Base-by-base conservation (phyloP, 768 basidiomycete species). In the Melanogaster broomeanus region DNA sequence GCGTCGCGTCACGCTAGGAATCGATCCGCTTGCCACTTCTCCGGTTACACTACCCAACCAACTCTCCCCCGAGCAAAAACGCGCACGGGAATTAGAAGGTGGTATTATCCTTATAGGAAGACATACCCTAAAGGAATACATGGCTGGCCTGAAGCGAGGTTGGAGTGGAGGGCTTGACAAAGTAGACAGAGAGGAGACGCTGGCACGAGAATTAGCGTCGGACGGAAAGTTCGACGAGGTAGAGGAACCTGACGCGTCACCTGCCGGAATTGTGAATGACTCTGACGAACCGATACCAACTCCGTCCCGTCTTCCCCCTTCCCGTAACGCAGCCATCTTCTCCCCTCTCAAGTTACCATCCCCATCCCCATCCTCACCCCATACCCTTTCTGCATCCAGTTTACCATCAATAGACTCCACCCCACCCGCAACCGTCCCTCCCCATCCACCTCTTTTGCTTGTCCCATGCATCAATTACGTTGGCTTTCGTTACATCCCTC, bases 101-200 rank as follows among this genome's bases (percentile, higher is more conserved):
- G 96, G 95, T 2, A 78, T 85, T 35, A 78, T 97, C 50, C 74
- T 99, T 50, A 69, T 99, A 27, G 97, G 97, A 4, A 82, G 97
- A 44, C 84, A 90, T 31, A 89, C 92, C 1, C 80, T 96, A 71
- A 99, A 98, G 73, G 97, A 99, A 72, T 98, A 90, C 68, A 83
- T 98, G 82, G 78, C 84, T 48, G 97, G 96, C 3, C 65, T 98
- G 37, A 82, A 79, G 63, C 77, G 80, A 48, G 97, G 97, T 2
- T 99, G 91, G 90, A 83, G 86, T 18, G 84, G 85, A 25, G 76
- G 82, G 1, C 67, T 92, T 28, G 78, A 85, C 42, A 79, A 80
- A 45, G 72, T 87, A 47, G 88, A 91, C 63, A 71, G 74, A 31
- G 92, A 95, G 51, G 87, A 92, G 47, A 67, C 72, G 31, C 73